Percentiles rank a stretch among this genome's conserved stretches.
Conservation (phyloP, 345 rosid species). For the Rhodamnia argentea region DNA sequence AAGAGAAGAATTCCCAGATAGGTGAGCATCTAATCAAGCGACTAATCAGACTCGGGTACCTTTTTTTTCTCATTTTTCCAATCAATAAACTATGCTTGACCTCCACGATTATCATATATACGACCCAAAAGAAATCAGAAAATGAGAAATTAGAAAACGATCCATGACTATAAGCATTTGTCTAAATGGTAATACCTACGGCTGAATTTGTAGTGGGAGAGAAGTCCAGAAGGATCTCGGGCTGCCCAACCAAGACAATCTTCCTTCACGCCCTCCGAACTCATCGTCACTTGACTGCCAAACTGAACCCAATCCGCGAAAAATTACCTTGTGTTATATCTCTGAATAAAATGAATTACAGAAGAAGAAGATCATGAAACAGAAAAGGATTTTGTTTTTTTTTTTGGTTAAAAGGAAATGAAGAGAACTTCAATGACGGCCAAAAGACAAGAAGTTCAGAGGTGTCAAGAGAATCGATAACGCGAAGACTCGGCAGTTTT, state of each 20-base stretch:
- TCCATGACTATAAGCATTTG: background rate
- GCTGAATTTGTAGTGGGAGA: conserved; percentile 50
- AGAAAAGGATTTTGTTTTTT: too few relatives aligned
- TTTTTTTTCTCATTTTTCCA: background rate
- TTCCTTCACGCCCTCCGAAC: conserved; percentile 11
- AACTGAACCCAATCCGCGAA: too few relatives aligned
- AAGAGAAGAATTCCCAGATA: background rate
- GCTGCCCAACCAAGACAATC: conserved; percentile 73
- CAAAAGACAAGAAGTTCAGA: too few relatives aligned
- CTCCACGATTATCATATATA: background rate
- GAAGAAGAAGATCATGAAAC: too few relatives aligned
- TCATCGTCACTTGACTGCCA: conserved; percentile 11
- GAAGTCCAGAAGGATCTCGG: conserved; percentile 56
- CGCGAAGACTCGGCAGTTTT: too few relatives aligned
- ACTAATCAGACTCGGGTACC: background rate
- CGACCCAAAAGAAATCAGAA: background rate
- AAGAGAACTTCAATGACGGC: too few relatives aligned
- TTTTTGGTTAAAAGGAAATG: too few relatives aligned
- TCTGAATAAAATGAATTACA: too few relatives aligned
- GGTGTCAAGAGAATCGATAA: too few relatives aligned
- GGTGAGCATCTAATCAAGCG: background rate
- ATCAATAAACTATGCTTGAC: background rate
- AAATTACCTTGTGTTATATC: too few relatives aligned
- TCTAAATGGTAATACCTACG: conserved; percentile 39
- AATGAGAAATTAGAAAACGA: background rate